Percentiles rank a stretch among this genome's conserved stretches.
phyloP scores from a whole-genome alignment of 768 basidiomycete genomes.

The Galerina marginata region DNA sequence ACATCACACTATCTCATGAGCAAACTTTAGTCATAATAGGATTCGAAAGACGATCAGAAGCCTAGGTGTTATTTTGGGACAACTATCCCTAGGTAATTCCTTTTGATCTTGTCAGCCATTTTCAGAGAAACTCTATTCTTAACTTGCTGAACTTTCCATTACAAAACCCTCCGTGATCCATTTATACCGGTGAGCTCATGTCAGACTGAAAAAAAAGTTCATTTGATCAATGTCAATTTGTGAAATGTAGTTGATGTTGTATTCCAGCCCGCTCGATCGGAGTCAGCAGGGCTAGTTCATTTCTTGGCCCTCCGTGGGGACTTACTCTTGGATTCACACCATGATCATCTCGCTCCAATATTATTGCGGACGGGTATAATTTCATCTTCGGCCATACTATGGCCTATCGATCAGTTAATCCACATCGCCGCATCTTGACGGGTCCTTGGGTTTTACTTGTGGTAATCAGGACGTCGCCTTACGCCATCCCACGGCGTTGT shows the following conservation, averaged over 20 bases:
- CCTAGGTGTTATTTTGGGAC: background rate
- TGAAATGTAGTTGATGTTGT: background rate
- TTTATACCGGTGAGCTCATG: background rate
- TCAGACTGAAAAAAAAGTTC: background rate
- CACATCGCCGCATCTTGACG: background rate
- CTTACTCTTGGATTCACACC: constrained; percentile 15
- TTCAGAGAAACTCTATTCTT: background rate
- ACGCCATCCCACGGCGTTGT: too few species aligned
- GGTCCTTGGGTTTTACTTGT: too few species aligned
- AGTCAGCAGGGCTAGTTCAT: background rate
- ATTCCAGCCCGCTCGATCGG: constrained; percentile 7
- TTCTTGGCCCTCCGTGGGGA: constrained; percentile 11
- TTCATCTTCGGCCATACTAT: constrained; percentile 11
- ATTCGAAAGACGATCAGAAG: constrained; percentile 7
- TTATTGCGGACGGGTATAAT: background rate
- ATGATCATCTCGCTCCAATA: constrained; percentile 10
- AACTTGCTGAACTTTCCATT: background rate
- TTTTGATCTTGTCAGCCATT: background rate
- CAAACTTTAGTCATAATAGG: too few species aligned
- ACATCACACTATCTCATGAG: too few species aligned
- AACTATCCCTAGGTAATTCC: constrained; percentile 1
- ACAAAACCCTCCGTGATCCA: background rate
- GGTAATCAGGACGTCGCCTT: too few species aligned
- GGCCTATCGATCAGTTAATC: constrained; percentile 9
- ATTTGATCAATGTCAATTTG: background rate